A percentile compares a stretch with the other conserved stretches of the same genome.
These are phyloP conservation scores for Potentilla sterilis DNA, from an alignment of 306 rosid genomes.

Conservation along the genomic window DNA sequence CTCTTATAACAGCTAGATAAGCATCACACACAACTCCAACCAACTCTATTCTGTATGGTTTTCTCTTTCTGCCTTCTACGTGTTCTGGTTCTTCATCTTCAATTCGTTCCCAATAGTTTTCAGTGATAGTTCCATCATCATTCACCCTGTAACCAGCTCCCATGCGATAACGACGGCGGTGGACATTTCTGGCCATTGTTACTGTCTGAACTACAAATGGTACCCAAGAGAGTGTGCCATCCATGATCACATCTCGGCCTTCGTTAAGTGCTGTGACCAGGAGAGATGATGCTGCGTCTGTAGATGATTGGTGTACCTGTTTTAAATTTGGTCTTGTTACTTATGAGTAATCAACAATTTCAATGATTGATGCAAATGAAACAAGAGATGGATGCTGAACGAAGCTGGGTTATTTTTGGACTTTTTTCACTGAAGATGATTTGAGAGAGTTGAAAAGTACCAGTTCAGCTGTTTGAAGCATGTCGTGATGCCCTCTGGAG, in stretches of 20 bases:
- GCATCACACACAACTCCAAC: constrained; percentile 99
- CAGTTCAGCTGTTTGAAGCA: constrained; percentile 93
- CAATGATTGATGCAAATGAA: background rate
- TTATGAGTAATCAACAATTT: background rate
- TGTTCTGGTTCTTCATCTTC: constrained; percentile 66
- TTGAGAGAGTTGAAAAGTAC: constrained; percentile 38
- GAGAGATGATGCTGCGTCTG: constrained; percentile 96
- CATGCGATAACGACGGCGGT: constrained; percentile 92
- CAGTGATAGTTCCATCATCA: constrained; percentile 61
- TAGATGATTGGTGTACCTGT: constrained; percentile 96
- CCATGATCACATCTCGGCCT: constrained; percentile 95
- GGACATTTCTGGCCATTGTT: constrained; percentile 92
- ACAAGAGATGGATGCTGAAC: background rate
- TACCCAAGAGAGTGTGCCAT: constrained; percentile 93
- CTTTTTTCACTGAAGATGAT: background rate
- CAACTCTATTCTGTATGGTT: constrained; percentile 92
- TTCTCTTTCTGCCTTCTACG: constrained; percentile 71
- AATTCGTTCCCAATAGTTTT: constrained; percentile 77
- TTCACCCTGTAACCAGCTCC: constrained; percentile 71
- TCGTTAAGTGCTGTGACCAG: constrained; percentile 89
- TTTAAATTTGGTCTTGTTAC: constrained; percentile 16
- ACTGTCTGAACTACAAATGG: constrained; percentile 96
- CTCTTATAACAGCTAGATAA: constrained; percentile 80
- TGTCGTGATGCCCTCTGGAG: constrained; percentile 88
- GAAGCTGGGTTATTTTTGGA: background rate